Conservation (phyloP, 192 early-diverging fungal species). For the Podochytrium sp. region DNA sequence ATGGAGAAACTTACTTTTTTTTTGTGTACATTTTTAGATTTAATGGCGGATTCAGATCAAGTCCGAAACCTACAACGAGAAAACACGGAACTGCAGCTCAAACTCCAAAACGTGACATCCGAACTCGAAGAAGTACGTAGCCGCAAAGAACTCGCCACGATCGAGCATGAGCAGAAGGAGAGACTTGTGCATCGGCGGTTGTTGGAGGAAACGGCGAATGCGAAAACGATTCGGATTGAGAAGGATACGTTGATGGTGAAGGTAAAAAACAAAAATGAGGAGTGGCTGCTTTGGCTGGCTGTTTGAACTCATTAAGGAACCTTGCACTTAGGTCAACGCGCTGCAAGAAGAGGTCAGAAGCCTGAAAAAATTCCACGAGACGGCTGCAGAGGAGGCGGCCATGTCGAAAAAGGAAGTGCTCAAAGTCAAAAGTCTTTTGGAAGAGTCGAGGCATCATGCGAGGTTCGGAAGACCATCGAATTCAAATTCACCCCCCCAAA, state of each 20-base stretch:
- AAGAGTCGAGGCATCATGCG: slow-evolving; percentile 23
- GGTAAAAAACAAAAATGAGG: background rate
- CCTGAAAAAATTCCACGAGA: slow-evolving; percentile 24
- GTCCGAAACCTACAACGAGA: slow-evolving; percentile 30
- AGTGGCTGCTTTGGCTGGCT: no score
- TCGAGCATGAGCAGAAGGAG: slow-evolving; percentile 35
- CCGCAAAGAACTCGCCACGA: slow-evolving; percentile 19
- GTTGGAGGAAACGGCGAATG: slow-evolving; percentile 28
- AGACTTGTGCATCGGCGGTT: slow-evolving; percentile 11
- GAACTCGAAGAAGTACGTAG: slow-evolving; percentile 35
- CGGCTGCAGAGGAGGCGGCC: slow-evolving; percentile 18
- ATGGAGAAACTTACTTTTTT: background rate
- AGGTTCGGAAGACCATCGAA: slow-evolving; percentile 10
- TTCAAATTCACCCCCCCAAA: background rate
- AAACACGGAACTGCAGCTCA: slow-evolving; percentile 18
- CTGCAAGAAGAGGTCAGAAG: slow-evolving; percentile 29
- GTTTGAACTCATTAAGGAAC: background rate
- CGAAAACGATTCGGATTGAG: slow-evolving; percentile 27
- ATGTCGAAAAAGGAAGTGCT: slow-evolving; percentile 28
- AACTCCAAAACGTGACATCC: slow-evolving; percentile 17
- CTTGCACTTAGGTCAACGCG: slow-evolving; percentile 9
- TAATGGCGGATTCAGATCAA: slow-evolving; percentile 29
- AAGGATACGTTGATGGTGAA: slow-evolving; percentile 28
- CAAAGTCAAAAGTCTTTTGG: slow-evolving; percentile 33
- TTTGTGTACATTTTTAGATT: background rate